Evolutionary conservation across 225 moss, liverwort and hornwort species (phyloP).

Genomic region (Anthoceros angustus): DNA sequence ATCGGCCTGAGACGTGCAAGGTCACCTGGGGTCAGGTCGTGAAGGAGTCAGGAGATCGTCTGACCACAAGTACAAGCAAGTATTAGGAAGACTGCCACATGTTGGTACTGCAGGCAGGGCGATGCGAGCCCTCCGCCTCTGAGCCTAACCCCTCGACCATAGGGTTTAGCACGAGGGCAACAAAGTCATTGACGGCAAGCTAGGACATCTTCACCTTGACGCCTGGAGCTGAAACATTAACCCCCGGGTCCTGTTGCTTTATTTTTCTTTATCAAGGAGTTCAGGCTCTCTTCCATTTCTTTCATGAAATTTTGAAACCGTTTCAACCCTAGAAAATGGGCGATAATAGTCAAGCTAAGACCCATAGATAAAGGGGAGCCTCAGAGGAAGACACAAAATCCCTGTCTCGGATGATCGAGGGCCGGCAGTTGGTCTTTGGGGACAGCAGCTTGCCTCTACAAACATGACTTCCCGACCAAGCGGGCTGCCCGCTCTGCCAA

Average conservation of each 20-base stretch:
- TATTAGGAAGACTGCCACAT: neutral
- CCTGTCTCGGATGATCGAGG: conserved; percentile 22
- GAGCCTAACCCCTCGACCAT: neutral
- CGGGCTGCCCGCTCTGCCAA: conserved; percentile 18
- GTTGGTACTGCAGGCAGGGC: neutral
- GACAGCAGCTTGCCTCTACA: conserved; percentile 29
- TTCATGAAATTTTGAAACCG: neutral
- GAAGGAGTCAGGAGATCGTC: conserved; percentile 58
- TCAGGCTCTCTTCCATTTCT: neutral
- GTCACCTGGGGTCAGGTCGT: conserved; percentile 65
- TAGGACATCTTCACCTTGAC: neutral
- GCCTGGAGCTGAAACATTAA: neutral
- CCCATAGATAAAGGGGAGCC: neutral
- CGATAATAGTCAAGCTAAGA: neutral
- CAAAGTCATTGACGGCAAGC: conserved; percentile 3
- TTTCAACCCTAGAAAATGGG: neutral
- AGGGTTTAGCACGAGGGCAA: neutral
- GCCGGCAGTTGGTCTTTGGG: conserved; percentile 11
- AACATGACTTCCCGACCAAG: conserved; percentile 38
- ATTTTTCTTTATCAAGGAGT: conserved; percentile 2
- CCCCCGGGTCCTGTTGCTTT: neutral
- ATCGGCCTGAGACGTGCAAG: conserved; percentile 35
- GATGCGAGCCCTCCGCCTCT: neutral
- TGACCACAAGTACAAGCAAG: conserved; percentile 11
- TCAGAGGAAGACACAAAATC: neutral